Percentiles rank a stretch among this genome's conserved stretches.
Evolutionary conservation across 1,284 basidiomycete species (phyloP).

Genomic region (Ustilago sp.): DNA sequence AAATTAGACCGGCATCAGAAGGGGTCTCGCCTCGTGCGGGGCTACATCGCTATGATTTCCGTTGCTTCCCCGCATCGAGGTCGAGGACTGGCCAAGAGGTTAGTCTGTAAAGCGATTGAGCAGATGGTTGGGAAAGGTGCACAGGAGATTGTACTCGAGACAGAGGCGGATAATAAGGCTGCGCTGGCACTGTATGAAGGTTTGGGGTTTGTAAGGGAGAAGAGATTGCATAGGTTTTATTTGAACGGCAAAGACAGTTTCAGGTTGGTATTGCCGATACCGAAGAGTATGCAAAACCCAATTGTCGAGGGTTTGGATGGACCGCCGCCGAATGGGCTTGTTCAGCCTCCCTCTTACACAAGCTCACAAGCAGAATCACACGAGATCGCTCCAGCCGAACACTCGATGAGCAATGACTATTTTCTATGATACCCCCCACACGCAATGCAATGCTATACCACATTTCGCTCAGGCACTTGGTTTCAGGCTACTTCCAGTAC

Average conservation of each 20-base stretch:
- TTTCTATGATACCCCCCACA: not conserved
- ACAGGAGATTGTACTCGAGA: constrained; percentile 93
- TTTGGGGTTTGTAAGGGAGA: constrained; percentile 94
- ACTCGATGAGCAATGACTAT: not conserved
- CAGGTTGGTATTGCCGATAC: constrained; percentile 58
- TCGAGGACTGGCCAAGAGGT: constrained; percentile 73
- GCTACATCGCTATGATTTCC: constrained; percentile 95
- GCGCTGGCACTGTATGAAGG: constrained; percentile 89
- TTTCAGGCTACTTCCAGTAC: not conserved
- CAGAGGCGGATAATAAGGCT: constrained; percentile 90
- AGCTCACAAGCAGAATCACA: not conserved
- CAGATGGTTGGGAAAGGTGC: constrained; percentile 84
- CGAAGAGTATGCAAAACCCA: constrained; percentile 12
- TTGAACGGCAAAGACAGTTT: constrained; percentile 77
- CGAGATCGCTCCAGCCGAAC: not conserved
- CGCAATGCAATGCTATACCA: not conserved
- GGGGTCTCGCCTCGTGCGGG: constrained; percentile 77
- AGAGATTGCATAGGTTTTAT: constrained; percentile 93
- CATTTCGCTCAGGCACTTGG: not conserved
- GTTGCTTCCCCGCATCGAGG: constrained; percentile 52
- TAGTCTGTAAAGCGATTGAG: constrained; percentile 77
- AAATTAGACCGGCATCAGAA: constrained; percentile 86
- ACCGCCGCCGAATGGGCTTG: constrained; percentile 24
- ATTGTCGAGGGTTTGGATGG: constrained; percentile 13
- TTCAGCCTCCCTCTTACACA: constrained; percentile 16